Base-by-base conservation (phyloP, 2,329 filamentous ascomycete species). In the Chrysosporium keratinophilum region DNA sequence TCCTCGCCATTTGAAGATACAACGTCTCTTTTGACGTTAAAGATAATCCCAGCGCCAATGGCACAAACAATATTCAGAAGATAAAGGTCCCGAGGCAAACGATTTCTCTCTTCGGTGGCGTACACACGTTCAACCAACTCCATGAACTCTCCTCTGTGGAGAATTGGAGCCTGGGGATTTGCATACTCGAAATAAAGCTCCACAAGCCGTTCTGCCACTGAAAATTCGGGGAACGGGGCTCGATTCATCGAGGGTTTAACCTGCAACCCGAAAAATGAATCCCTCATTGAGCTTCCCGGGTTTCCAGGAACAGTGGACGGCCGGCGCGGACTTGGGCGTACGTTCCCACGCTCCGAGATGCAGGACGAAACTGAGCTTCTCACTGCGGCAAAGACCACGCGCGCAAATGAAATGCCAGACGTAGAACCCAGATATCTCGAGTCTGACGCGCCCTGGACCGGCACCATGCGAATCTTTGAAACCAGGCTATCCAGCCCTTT, bases 11-110 rank as follows among this genome's bases (percentile, higher is more conserved):
- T 42, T 20, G 54, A 46, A 40, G 49, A 33, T 35, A 47, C 31
- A 14, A 33, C 44, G 44, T 61, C 54, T 33, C 65, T 57, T 31
- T 67, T 71, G 39, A 71, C 68, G 50, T 74, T 87, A 61, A 95
- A 82, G 59, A 96, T 95, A 62, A 96, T 95, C 15, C 89, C 91
- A 15, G 87, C 86, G 5, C 93, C 93, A 62, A 97, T 96, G 12
- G 91, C 91, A 71, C 95, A 97, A 20, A 97, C 90, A 71, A 97
- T 96, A 69, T 96, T 96, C 58, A 97, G 76, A 73, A 94, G 81
- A 70, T 96, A 97, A n/a, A 93, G 77, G 69, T 95, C 89, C 52
- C 85, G 79, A 3, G 88, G 80, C 1, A 85, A 86, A 23, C 85
- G 78, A 51, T 80, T 77, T 55, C 81, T 79, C 45, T 80, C 77